Percentiles rank a stretch among this genome's conserved stretches.
Conservation (phyloP, 192 early-diverging fungal genomes). For the Umbelopsis sp. region DNA sequence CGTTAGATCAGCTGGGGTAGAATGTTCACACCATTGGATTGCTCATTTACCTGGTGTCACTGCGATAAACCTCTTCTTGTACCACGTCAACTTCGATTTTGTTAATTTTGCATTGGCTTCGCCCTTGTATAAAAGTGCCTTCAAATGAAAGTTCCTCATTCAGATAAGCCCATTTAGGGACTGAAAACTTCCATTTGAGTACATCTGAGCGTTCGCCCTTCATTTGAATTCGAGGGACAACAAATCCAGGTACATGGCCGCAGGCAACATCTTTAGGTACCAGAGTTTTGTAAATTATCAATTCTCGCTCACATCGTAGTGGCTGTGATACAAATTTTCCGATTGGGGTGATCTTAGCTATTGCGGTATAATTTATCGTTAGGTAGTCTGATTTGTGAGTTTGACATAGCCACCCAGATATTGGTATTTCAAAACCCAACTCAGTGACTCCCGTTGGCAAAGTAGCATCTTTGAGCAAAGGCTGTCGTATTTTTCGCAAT, state of each 20-base stretch:
- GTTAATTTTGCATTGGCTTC: constrained; percentile 6
- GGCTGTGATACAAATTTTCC: constrained; percentile 31
- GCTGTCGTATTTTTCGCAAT: constrained; percentile 27
- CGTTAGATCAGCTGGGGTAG: background rate
- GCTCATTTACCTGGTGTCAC: constrained; percentile 24
- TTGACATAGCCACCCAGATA: constrained; percentile 34
- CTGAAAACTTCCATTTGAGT: constrained; percentile 32
- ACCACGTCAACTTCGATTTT: constrained; percentile 34
- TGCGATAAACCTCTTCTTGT: constrained; percentile 40
- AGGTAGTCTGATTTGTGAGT: constrained; percentile 28
- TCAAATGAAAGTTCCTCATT: constrained; percentile 28
- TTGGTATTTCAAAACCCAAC: constrained; percentile 36
- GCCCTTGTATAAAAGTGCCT: constrained; percentile 17
- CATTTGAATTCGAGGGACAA: constrained; percentile 30
- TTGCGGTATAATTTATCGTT: constrained; percentile 21
- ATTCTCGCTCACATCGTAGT: constrained; percentile 1
- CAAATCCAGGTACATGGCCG: constrained; percentile 25
- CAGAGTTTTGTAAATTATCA: constrained; percentile 29
- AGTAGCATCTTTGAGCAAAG: constrained; percentile 29
- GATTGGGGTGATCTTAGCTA: constrained; percentile 25
- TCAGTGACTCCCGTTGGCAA: constrained; percentile 35
- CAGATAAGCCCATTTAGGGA: constrained; percentile 34
- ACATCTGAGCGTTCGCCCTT: constrained; percentile 25
- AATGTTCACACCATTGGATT: background rate
- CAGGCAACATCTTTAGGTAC: constrained; percentile 33